Evolutionary conservation across 2,329 filamentous ascomycete species (phyloP).

Genomic region (Elsinoe batatas): DNA sequence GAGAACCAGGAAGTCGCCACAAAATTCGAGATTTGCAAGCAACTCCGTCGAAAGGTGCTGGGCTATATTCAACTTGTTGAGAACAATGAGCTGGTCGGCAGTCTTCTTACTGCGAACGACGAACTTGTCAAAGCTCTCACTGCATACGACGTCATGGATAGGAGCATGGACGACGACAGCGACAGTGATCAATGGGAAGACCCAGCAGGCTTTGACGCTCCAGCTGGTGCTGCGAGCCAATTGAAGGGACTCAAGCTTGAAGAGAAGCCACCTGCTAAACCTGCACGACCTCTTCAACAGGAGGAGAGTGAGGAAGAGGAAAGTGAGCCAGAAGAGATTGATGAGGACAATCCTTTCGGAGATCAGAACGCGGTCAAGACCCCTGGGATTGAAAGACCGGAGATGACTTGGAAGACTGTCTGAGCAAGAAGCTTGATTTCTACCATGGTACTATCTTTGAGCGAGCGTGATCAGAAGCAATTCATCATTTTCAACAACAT

Average conservation of each 20-base stretch:
- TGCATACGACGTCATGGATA: constrained; percentile 88
- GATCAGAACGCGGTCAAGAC: constrained; percentile 64
- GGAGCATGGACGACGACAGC: constrained; percentile 65
- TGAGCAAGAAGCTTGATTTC: constrained; percentile 17
- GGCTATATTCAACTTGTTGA: constrained; percentile 91
- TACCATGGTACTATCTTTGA: not conserved
- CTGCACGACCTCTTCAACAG: constrained; percentile 36
- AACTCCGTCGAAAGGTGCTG: constrained; percentile 70
- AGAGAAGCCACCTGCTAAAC: constrained; percentile 37
- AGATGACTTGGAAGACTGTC: constrained; percentile 29
- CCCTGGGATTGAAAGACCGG: constrained; percentile 34
- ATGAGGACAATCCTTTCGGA: constrained; percentile 81
- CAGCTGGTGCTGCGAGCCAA: constrained; percentile 28
- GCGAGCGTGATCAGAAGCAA: not conserved
- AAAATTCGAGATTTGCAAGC: constrained; percentile 79
- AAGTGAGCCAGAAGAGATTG: constrained; percentile 48
- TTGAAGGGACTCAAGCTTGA: constrained; percentile 38
- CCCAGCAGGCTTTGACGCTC: constrained; percentile 1
- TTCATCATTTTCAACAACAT: not conserved
- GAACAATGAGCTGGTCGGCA: constrained; percentile 82
- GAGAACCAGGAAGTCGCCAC: constrained; percentile 66
- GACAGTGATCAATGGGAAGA: constrained; percentile 52
- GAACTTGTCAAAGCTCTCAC: constrained; percentile 89
- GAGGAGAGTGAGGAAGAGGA: constrained; percentile 41
- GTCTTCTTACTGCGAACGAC: constrained; percentile 87